These are phyloP conservation scores for Phytopythium helicoides DNA, from an alignment of 352 stramenopile genomes.

Conservation along the genomic window DNA sequence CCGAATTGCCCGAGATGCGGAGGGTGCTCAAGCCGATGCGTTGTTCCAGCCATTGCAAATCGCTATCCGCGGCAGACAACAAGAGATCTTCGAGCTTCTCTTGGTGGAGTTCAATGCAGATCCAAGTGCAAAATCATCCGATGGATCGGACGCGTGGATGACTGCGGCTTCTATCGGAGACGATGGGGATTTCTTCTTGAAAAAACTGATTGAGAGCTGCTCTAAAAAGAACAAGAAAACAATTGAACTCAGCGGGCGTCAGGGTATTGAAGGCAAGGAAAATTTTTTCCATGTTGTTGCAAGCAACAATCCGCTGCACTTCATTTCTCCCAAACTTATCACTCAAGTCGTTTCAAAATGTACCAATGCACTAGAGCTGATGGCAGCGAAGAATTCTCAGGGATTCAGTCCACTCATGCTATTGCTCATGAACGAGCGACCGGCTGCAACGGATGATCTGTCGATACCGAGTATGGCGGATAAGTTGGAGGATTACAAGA, in stretches of 20 bases:
- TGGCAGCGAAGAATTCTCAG: constrained; percentile 44
- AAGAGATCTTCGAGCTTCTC: constrained; percentile 47
- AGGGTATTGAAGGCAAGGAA: constrained; percentile 15
- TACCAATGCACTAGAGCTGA: constrained; percentile 21
- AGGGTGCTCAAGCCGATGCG: constrained; percentile 6
- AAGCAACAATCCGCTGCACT: constrained; percentile 10
- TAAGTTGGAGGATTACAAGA: constrained; percentile 28
- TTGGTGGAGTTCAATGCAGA: constrained; percentile 39
- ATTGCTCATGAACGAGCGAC: constrained; percentile 36
- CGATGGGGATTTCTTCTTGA: constrained; percentile 41
- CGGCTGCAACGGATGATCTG: constrained; percentile 12
- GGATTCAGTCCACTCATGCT: constrained; percentile 54
- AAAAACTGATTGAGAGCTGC: constrained; percentile 48
- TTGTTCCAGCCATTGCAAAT: constrained; percentile 56
- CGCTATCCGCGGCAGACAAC: constrained; percentile 44
- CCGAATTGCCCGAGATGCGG: constrained; percentile 10
- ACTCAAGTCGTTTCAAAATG: constrained; percentile 32
- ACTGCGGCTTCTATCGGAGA: constrained; percentile 29
- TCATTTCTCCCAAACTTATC: constrained; percentile 31
- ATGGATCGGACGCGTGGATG: constrained; percentile 66
- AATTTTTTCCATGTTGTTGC: constrained; percentile 73
- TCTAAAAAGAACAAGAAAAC: constrained; percentile 21
- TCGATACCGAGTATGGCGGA: constrained; percentile 8
- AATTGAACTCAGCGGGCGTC: constrained; percentile 25
- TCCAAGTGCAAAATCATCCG: constrained; percentile 26